Conservation (phyloP, 2,329 filamentous ascomycete species). For the Nigrospora sphaerica region DNA sequence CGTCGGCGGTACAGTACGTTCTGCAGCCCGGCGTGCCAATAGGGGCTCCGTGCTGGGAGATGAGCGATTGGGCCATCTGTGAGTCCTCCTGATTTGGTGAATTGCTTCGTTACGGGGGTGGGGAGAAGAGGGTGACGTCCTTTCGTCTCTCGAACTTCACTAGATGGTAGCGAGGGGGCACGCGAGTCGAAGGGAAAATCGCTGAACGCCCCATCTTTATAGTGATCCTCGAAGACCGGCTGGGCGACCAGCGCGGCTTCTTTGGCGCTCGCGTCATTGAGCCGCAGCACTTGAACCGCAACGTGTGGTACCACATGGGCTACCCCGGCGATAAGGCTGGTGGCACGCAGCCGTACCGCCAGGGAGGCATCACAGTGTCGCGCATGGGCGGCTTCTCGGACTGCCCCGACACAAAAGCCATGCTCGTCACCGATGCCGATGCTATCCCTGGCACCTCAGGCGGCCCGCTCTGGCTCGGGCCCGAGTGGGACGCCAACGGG, state of each 20-base stretch:
- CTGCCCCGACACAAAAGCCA: background rate
- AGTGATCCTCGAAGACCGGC: background rate
- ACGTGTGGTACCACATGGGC: constrained; percentile 1
- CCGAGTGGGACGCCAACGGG: background rate
- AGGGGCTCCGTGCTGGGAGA: background rate
- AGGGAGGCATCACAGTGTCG: background rate
- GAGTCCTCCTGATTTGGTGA: too few species aligned
- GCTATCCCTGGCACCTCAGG: background rate
- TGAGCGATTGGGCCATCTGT: background rate
- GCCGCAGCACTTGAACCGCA: background rate
- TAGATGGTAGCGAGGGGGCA: too few species aligned
- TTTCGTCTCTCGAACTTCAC: too few species aligned
- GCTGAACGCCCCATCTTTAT: too few species aligned
- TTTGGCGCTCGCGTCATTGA: background rate
- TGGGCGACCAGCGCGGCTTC: background rate
- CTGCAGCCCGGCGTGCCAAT: background rate
- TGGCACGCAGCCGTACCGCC: background rate
- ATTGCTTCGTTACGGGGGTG: too few species aligned
- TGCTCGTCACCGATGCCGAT: constrained; percentile 1
- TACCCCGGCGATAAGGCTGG: constrained; percentile 3
- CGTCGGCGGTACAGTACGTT: background rate
- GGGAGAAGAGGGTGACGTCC: too few species aligned
- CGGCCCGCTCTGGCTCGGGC: constrained; percentile 1
- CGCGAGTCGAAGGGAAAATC: too few species aligned
- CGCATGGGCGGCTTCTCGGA: background rate